phyloP scores from a whole-genome alignment of 805 yeast genomes.

The Wickerhamiella cacticola region DNA sequence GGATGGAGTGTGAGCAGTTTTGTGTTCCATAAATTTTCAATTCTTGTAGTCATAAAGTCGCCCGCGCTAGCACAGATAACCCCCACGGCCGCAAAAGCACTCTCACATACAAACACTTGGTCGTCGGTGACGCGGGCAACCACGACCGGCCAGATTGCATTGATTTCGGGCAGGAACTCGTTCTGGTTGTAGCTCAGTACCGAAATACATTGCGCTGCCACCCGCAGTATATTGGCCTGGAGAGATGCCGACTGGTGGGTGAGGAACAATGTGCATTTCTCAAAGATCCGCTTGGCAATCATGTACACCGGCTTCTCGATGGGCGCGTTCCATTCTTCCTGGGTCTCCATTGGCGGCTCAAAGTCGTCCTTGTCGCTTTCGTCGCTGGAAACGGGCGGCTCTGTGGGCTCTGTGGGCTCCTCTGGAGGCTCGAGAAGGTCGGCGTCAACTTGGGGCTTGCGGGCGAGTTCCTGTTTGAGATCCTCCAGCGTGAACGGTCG shows the following conservation, averaged over 20 bases:
- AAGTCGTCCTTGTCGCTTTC: conserved; percentile 24
- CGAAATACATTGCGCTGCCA: conserved; percentile 38
- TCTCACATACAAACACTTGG: conserved; percentile 27
- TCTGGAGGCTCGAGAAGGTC: conserved; percentile 22
- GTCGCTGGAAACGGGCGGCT: conserved; percentile 12
- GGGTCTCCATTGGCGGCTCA: conserved; percentile 28
- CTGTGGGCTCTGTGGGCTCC: conserved; percentile 5
- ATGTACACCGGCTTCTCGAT: conserved; percentile 50
- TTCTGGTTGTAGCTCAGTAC: conserved; percentile 40
- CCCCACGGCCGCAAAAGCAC: conserved; percentile 25
- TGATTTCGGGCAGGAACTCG: conserved; percentile 39
- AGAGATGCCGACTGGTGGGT: conserved; percentile 54
- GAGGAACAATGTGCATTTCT: conserved; percentile 56
- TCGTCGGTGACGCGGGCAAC: conserved; percentile 24
- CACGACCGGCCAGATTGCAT: conserved; percentile 43
- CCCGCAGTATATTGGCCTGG: conserved; percentile 43
- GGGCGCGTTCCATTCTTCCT: conserved; percentile 50
- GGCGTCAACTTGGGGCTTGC: conserved; percentile 22
- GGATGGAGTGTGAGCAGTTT: not conserved
- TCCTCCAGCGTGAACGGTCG: conserved; percentile 12
- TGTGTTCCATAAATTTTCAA: conserved; percentile 21
- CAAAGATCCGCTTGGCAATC: conserved; percentile 47
- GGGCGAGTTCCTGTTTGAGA: conserved; percentile 20
- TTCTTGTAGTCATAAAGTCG: conserved; percentile 30
- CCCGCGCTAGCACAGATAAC: conserved; percentile 23